Evolutionary conservation across 495 filamentous ascomycete species (phyloP).

Genomic region (Bacidia rubella): DNA sequence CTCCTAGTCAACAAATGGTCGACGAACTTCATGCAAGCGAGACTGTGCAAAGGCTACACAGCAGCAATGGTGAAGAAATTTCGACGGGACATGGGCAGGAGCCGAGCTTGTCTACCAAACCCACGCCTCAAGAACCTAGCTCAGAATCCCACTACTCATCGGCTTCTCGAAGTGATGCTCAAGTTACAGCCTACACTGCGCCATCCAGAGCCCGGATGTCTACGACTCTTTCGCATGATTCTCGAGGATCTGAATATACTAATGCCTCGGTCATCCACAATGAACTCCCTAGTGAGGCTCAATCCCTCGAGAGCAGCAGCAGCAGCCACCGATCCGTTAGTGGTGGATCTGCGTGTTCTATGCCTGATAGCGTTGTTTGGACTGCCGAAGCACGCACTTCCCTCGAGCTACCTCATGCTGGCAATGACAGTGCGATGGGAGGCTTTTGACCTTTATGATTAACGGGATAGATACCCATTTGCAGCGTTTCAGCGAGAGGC

Average conservation of each 20-base stretch:
- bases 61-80: too few species aligned
- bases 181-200: constrained; percentile 6
- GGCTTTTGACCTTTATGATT: background rate
- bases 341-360: background rate
- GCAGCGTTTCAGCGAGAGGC: background rate
- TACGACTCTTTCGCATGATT: background rate
- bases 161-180: constrained; percentile 3
- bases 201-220: background rate
- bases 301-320: background rate
- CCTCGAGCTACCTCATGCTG: background rate
- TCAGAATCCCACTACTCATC: constrained; percentile 4
- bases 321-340: background rate
- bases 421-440: background rate
- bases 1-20: constrained; percentile 38
- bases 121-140: constrained; percentile 5
- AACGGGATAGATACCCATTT: background rate
- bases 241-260: background rate
- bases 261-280: background rate
- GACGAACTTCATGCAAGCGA: constrained; percentile 27
- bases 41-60: constrained; percentile 9
- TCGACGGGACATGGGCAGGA: too few species aligned
- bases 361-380: background rate
- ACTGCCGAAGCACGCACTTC: background rate
- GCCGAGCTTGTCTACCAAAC: too few species aligned
- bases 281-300: background rate